phyloP scores from a whole-genome alignment of 1,284 basidiomycete genomes.

The Ustilago curta region DNA sequence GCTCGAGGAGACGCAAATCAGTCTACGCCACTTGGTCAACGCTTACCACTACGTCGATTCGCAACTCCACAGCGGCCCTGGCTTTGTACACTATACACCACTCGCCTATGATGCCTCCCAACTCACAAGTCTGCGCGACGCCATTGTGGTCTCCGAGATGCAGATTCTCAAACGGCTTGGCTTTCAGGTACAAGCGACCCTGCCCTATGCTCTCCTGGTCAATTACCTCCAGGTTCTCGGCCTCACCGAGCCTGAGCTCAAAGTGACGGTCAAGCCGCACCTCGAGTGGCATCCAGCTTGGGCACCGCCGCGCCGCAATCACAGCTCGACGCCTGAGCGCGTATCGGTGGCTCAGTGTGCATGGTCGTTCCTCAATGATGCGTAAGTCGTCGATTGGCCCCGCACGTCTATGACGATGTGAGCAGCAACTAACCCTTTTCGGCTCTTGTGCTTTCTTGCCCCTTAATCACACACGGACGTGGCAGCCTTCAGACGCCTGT shows the following conservation, averaged over 20 bases:
- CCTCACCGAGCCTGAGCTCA: slow-evolving; percentile 70
- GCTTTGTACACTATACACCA: slow-evolving; percentile 72
- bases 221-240: slow-evolving; percentile 94
- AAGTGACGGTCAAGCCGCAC: slow-evolving; percentile 7
- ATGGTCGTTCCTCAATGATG: slow-evolving; percentile 70
- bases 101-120: slow-evolving; percentile 15
- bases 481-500: slow-evolving; percentile 87
- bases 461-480: not conserved
- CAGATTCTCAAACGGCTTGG: slow-evolving; percentile 84
- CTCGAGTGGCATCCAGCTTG: not conserved
- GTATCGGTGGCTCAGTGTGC: slow-evolving; percentile 58
- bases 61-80: not conserved
- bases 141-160: slow-evolving; percentile 94
- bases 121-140: slow-evolving; percentile 72
- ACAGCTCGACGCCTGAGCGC: not conserved
- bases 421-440: not conserved
- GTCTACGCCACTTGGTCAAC: slow-evolving; percentile 93
- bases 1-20: slow-evolving; percentile 89
- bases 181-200: slow-evolving; percentile 75
- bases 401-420: not conserved
- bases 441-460: not conserved
- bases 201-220: slow-evolving; percentile 93
- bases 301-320: not conserved
- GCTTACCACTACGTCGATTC: slow-evolving; percentile 83
- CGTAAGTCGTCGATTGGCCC: slow-evolving; percentile 53